These are phyloP conservation scores for Cantharellus cinnabarinus DNA, from an alignment of 768 basidiomycete species.

Conservation along the genomic window DNA sequence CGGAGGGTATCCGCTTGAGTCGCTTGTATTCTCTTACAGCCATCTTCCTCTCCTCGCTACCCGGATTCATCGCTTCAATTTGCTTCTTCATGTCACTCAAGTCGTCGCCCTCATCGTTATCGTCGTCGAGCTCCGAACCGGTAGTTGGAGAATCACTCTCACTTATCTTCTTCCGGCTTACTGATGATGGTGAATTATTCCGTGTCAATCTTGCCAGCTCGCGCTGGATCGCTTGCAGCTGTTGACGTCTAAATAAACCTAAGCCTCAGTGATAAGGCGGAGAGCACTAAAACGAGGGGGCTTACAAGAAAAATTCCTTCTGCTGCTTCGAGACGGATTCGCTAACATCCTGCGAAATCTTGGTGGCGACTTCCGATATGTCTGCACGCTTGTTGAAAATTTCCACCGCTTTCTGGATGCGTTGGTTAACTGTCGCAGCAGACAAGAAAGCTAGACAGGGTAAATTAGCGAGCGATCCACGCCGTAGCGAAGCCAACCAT, in stretches of 20 bases:
- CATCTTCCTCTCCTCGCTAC: slow-evolving; percentile 64
- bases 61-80: slow-evolving; percentile 52
- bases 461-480: not conserved
- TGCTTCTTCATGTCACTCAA: slow-evolving; percentile 47
- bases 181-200: slow-evolving; percentile 8
- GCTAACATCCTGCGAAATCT: slow-evolving; percentile 61
- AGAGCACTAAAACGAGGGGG: not conserved
- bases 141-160: slow-evolving; percentile 4
- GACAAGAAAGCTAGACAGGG: slow-evolving; percentile 22
- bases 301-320: slow-evolving; percentile 58
- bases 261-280: not conserved
- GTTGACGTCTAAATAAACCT: slow-evolving; percentile 28
- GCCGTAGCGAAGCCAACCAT: slow-evolving; percentile 12
- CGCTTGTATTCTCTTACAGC: slow-evolving; percentile 68
- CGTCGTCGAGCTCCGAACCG: slow-evolving; percentile 44
- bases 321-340: slow-evolving; percentile 76
- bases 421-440: slow-evolving; percentile 36
- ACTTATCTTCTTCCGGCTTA: slow-evolving; percentile 4
- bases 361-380: slow-evolving; percentile 62
- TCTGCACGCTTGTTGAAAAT: slow-evolving; percentile 57
- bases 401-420: slow-evolving; percentile 44
- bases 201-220: slow-evolving; percentile 42
- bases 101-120: slow-evolving; percentile 64
- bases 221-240: slow-evolving; percentile 59
- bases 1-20: slow-evolving; percentile 69